Conservation (phyloP, 306 rosid genomes). For the Quercus glauca region DNA sequence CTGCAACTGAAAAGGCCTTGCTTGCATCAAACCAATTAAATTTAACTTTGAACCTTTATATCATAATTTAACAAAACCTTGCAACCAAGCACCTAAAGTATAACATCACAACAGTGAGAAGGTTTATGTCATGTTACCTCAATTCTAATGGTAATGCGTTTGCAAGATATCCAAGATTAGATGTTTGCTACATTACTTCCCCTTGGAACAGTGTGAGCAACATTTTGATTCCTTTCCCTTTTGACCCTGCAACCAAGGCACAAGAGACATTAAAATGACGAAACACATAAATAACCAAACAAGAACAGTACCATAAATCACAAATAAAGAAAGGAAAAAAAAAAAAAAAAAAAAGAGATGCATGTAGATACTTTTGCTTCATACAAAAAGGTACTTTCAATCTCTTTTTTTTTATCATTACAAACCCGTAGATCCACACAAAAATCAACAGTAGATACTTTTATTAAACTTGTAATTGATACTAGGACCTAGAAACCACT, state of each 20-base stretch:
- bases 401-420: background rate
- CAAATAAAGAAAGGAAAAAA: background rate
- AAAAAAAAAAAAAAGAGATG: no score
- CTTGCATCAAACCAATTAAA: background rate
- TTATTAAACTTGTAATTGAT: background rate
- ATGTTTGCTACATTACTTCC: constrained; percentile 9
- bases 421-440: background rate
- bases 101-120: background rate
- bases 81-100: background rate
- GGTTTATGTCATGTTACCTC: background rate
- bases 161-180: background rate
- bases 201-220: background rate
- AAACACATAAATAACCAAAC: background rate
- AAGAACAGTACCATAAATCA: background rate
- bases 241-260: constrained; percentile 37
- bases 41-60: background rate
- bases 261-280: background rate
- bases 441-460: background rate
- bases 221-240: background rate
- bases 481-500: background rate
- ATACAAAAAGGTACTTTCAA: background rate
- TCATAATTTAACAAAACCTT: background rate
- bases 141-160: background rate
- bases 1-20: background rate
- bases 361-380: background rate